A percentile compares a stretch with the other conserved stretches of the same genome.
These are phyloP conservation scores for Phytophthora cryptogea DNA, from an alignment of 352 stramenopile species.

Conservation along the genomic window DNA sequence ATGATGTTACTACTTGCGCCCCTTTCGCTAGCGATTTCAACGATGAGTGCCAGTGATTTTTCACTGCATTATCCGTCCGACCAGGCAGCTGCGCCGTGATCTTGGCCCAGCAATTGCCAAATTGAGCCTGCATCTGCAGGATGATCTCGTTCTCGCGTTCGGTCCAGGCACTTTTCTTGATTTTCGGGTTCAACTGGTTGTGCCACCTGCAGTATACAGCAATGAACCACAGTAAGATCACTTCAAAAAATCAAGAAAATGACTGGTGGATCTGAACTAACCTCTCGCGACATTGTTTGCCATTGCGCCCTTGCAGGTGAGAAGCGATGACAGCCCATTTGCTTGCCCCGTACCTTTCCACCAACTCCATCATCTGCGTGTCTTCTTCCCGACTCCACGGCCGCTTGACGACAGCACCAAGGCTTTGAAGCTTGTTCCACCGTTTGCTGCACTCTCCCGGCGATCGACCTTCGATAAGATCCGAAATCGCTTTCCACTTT, in stretches of 20 bases:
- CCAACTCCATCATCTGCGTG: slow-evolving; percentile 59
- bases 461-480: slow-evolving; percentile 50
- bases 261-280: slow-evolving; percentile 20
- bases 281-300: slow-evolving; percentile 90
- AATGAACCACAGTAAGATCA: no score
- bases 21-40: slow-evolving; percentile 65
- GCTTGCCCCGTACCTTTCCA: slow-evolving; percentile 54
- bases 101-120: slow-evolving; percentile 97
- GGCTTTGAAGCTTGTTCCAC: slow-evolving; percentile 74
- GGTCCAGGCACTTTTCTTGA: slow-evolving; percentile 83
- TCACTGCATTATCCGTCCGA: slow-evolving; percentile 96
- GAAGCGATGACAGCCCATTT: slow-evolving; percentile 88
- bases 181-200: slow-evolving; percentile 82
- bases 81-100: slow-evolving; percentile 97
- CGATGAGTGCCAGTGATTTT: slow-evolving; percentile 96
- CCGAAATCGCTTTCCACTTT: slow-evolving; percentile 78
- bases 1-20: background rate
- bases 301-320: slow-evolving; percentile 79
- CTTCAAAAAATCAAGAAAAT: background rate
- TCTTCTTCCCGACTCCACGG: slow-evolving; percentile 73
- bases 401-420: slow-evolving; percentile 65
- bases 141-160: slow-evolving; percentile 88
- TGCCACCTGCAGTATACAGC: slow-evolving; percentile 60
- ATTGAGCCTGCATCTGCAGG: slow-evolving; percentile 74
- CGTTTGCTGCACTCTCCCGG: slow-evolving; percentile 62